Evolutionary conservation across 2,329 filamentous ascomycete species (phyloP).

Genomic region (Neospermospora avenae): DNA sequence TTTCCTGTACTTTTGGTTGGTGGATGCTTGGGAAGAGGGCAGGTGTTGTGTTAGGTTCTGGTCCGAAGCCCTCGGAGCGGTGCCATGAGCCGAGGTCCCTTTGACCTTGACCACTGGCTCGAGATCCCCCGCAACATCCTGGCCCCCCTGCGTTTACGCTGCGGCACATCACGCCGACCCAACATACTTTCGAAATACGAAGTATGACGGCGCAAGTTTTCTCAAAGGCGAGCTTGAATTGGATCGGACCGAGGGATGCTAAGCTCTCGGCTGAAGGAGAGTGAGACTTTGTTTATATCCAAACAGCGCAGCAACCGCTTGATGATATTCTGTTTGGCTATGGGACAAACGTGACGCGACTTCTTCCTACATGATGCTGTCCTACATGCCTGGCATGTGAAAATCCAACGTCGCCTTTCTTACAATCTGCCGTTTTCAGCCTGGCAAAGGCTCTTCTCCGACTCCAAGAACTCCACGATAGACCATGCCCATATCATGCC

Average conservation of each 20-base stretch:
- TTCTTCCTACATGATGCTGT: no score
- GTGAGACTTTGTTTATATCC: not conserved
- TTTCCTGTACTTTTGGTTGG: conserved; percentile 21
- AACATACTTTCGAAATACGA: no score
- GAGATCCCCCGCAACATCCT: not conserved
- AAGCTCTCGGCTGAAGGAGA: not conserved
- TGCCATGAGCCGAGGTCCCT: not conserved
- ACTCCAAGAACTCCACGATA: conserved; percentile 3
- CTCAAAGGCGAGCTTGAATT: not conserved
- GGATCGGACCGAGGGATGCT: conserved; percentile 21
- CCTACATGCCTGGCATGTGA: not conserved
- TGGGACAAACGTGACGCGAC: no score
- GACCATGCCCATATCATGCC: not conserved
- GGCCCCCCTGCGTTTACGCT: not conserved
- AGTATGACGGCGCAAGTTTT: conserved; percentile 19
- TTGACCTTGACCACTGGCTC: not conserved
- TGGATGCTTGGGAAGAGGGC: not conserved
- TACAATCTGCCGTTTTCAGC: not conserved
- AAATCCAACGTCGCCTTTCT: not conserved
- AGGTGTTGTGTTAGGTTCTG: not conserved
- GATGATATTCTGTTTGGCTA: not conserved
- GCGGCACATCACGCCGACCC: not conserved
- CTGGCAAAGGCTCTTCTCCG: not conserved
- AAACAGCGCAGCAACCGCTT: not conserved
- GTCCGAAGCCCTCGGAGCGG: not conserved